Conservation (phyloP, 441 rosid genomes). For the Gossypium gossypioides region DNA sequence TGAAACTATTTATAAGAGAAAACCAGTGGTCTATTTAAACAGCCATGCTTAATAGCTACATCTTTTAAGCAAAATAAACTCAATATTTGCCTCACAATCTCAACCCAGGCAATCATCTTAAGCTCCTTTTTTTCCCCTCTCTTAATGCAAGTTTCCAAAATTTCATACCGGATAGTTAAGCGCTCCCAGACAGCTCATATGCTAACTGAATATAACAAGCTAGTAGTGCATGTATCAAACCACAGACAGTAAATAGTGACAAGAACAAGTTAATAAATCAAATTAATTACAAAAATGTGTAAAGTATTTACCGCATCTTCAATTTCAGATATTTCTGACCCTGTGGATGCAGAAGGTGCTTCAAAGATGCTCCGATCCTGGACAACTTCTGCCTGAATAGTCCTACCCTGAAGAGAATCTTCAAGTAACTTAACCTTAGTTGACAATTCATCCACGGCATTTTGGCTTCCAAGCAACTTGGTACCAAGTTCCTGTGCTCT, state of each 20-base stretch:
- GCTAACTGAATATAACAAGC: not conserved
- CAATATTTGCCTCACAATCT: not conserved
- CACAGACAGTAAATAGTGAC: not conserved
- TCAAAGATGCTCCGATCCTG: slow-evolving; percentile 71
- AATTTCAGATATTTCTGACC: slow-evolving; percentile 79
- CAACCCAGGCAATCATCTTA: not conserved
- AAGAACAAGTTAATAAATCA: not conserved
- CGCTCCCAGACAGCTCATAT: not conserved
- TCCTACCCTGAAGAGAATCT: slow-evolving; percentile 43
- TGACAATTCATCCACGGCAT: slow-evolving; percentile 51
- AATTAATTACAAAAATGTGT: not conserved
- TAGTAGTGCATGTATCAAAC: not conserved
- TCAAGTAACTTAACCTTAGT: slow-evolving; percentile 53
- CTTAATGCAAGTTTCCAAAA: not conserved
- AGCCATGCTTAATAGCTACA: not conserved
- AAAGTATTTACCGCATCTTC: slow-evolving; percentile 54
- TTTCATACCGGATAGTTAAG: not conserved
- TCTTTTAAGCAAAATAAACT: not conserved
- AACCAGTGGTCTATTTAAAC: not conserved
- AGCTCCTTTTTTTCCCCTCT: not conserved
- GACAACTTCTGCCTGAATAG: slow-evolving; percentile 44
- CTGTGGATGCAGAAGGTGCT: slow-evolving; percentile 47
- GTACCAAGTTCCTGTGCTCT: slow-evolving; percentile 48
- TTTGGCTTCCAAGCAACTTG: slow-evolving; percentile 66
- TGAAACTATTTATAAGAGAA: not conserved